These are phyloP conservation scores for Termitomyces sp. DNA, from an alignment of 768 basidiomycete species.

Conservation along the genomic window DNA sequence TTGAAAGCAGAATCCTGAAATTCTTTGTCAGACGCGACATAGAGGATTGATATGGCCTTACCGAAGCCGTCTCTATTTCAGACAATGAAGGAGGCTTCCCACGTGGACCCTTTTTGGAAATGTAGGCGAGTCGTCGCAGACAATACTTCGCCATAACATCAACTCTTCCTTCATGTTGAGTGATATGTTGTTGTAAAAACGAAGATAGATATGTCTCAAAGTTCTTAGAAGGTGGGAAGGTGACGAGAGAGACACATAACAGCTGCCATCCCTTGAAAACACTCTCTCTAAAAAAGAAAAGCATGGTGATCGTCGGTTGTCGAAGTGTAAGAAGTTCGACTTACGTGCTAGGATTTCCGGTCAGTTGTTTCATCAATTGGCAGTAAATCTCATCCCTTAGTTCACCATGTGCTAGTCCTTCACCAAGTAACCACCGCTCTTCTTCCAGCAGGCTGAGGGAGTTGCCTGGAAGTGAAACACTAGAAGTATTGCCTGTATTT, in stretches of 20 bases:
- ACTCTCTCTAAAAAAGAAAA: slow-evolving; percentile 54
- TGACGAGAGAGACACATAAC: slow-evolving; percentile 84
- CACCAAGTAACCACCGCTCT: slow-evolving; percentile 80
- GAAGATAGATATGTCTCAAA: slow-evolving; percentile 81
- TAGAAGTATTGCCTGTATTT: slow-evolving; percentile 44
- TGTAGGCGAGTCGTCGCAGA: slow-evolving; percentile 68
- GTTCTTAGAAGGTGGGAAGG: slow-evolving; percentile 92
- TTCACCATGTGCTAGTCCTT: slow-evolving; percentile 79
- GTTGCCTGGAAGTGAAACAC: slow-evolving; percentile 40
- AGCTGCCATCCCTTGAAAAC: slow-evolving; percentile 92
- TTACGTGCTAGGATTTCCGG: slow-evolving; percentile 75
- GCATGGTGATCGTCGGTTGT: slow-evolving; percentile 7
- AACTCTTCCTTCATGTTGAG: slow-evolving; percentile 70
- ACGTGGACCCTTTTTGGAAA: slow-evolving; percentile 82
- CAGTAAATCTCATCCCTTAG: slow-evolving; percentile 93
- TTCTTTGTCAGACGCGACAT: slow-evolving; percentile 12
- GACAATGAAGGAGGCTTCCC: slow-evolving; percentile 78
- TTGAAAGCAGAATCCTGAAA: slow-evolving; percentile 88
- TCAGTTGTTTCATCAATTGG: slow-evolving; percentile 90
- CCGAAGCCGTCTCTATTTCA: slow-evolving; percentile 92
- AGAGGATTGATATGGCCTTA: slow-evolving; percentile 30
- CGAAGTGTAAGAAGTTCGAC: slow-evolving; percentile 27
- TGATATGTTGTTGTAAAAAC: slow-evolving; percentile 74
- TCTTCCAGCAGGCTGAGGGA: slow-evolving; percentile 65
- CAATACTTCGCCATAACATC: slow-evolving; percentile 93